These are phyloP conservation scores for Dendrobium nobile DNA, from an alignment of 106 monocot genomes.

Conservation along the genomic window DNA sequence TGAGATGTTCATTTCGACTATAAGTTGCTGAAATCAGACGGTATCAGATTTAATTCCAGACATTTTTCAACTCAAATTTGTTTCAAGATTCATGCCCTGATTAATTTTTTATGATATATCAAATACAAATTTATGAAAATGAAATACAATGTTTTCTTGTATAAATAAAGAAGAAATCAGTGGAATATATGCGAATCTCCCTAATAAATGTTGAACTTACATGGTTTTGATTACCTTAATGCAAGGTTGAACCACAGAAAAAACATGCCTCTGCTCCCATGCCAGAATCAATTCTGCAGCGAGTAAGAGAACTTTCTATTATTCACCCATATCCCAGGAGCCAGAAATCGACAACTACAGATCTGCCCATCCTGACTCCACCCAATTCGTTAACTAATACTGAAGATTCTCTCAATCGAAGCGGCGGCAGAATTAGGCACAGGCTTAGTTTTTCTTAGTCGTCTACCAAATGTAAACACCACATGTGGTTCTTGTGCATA, in stretches of 20 bases:
- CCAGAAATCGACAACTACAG: not conserved
- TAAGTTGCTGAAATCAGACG: too few species aligned
- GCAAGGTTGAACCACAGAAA: not conserved
- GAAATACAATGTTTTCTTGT: too few species aligned
- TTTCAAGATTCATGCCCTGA: too few species aligned
- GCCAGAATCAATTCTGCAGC: not conserved
- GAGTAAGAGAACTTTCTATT: not conserved
- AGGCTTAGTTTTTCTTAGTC: not conserved
- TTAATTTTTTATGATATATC: too few species aligned
- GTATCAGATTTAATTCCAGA: too few species aligned
- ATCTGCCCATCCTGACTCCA: not conserved
- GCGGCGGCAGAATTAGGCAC: not conserved
- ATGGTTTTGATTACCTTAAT: not conserved
- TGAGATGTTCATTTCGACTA: too few species aligned
- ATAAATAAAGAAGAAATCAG: not conserved
- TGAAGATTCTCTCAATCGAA: not conserved
- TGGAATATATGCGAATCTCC: too few species aligned
- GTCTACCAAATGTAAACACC: too few species aligned
- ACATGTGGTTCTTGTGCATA: too few species aligned
- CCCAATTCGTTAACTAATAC: not conserved
- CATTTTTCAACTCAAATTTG: too few species aligned
- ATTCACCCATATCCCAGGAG: conserved; percentile 1
- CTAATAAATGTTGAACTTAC: too few species aligned
- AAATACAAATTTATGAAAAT: too few species aligned
- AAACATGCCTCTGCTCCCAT: not conserved